Base-by-base conservation (phyloP, 352 stramenopile genomes). In the Pseudoperonospora humuli region DNA sequence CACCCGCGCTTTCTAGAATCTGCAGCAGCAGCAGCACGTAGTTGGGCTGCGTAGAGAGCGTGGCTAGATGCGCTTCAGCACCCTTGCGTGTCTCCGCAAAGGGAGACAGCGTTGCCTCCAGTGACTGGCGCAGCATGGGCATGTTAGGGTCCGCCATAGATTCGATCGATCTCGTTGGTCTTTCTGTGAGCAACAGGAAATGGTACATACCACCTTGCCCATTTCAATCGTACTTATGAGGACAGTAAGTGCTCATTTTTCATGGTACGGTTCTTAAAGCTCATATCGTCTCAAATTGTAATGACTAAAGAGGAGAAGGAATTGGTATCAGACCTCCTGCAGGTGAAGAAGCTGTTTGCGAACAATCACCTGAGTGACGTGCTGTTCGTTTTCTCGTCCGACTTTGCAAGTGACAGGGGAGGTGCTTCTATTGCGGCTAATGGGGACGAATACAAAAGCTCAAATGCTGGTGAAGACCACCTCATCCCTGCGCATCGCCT, bases 361-460 rank as follows among this genome's bases (percentile, higher is more conserved):
- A 87, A 68, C 56, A 75, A 72, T 49, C 66, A 88, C 44, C 44
- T 90, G 15, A 93, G 80, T 42, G 80, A 93, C 40, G 75, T 88
- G 19, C 40, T 87, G 15, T 88, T 93, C 37, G 48, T 88, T 19
- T 89, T 89, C 51, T 65, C 80, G 2, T 58, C 61, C 1, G 70
- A 78, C 26, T 39, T 39, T 34, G 39, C 21, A 1, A 24, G 27
- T 19, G 6, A 7, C 17, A 33, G 20, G 8, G 20, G 11, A 7
- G 34, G 9, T 33, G 27, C 17, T 2, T 13, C 33, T 6, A n/a
- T 25, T 17, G 14, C 15, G 5, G 35, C 18, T 14, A 27, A 19
- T 23, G 27, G 35, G 13, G 39, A 46, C n/a, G 28, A 50, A n/a
- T 23, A 31, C 37, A 57, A 32, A 20, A 54, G 24, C 27, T 37